These are phyloP conservation scores for Jamesozyma piceae DNA, from an alignment of 805 yeast species.

Conservation along the genomic window DNA sequence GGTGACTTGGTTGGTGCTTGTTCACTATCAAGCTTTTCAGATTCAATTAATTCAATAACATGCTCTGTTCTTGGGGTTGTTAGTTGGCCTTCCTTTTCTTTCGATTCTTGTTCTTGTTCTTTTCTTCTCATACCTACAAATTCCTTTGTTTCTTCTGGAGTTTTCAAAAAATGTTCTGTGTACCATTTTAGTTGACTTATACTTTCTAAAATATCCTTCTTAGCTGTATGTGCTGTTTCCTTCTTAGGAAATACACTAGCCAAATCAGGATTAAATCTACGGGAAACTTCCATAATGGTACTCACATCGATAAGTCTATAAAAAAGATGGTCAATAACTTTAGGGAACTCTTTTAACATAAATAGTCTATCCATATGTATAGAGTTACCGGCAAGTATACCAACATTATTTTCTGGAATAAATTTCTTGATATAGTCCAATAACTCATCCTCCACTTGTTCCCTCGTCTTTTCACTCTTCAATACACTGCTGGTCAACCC, in stretches of 20 bases:
- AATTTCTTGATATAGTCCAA: constrained; percentile 48
- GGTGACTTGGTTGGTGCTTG: too few species aligned
- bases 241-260: constrained; percentile 54
- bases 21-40: too few species aligned
- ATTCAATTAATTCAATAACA: too few species aligned
- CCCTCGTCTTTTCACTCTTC: constrained; percentile 42
- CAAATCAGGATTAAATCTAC: constrained; percentile 63
- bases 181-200: constrained; percentile 77
- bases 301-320: constrained; percentile 88
- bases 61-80: too few species aligned
- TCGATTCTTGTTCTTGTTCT: not conserved
- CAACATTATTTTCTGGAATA: constrained; percentile 45
- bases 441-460: constrained; percentile 58
- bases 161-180: constrained; percentile 49
- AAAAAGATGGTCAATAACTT: constrained; percentile 47
- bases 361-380: constrained; percentile 87
- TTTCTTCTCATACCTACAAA: constrained; percentile 7
- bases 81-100: not conserved
- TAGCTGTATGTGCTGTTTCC: constrained; percentile 72
- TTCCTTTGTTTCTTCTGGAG: constrained; percentile 7
- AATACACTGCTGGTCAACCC: constrained; percentile 74
- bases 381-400: constrained; percentile 82
- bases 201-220: constrained; percentile 79
- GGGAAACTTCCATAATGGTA: constrained; percentile 70
- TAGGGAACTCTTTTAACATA: constrained; percentile 75